These are phyloP conservation scores for Scopulariopsis brevicaulis DNA, from an alignment of 2,329 filamentous ascomycete genomes.

Conservation along the genomic window DNA sequence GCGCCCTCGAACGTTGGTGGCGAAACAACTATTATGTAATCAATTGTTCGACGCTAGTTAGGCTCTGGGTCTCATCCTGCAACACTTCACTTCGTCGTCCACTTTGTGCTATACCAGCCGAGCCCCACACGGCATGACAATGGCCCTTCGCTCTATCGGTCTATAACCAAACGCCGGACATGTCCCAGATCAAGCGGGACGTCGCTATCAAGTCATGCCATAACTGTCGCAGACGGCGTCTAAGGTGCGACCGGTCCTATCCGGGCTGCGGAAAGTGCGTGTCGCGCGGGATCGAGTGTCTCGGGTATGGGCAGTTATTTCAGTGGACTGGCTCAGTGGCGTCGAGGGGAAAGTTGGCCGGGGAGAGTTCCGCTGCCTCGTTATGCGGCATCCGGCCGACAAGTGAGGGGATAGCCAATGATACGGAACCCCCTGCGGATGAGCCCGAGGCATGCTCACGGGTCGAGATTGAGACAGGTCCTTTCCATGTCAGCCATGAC, in stretches of 20 bases:
- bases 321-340: conserved; percentile 38
- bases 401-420: not conserved
- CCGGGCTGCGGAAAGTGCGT: conserved; percentile 40
- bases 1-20: no score
- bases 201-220: conserved; percentile 25
- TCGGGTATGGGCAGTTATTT: conserved; percentile 41
- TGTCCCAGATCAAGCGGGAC: not conserved
- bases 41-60: no score
- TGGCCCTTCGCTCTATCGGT: not conserved
- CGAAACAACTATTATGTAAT: no score
- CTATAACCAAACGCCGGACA: not conserved
- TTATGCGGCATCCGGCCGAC: conserved; percentile 7
- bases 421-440: not conserved
- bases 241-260: conserved; percentile 39
- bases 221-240: conserved; percentile 40
- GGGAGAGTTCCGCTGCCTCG: conserved; percentile 23
- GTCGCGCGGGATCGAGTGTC: conserved; percentile 34
- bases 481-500: not conserved
- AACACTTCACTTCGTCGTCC: no score
- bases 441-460: no score
- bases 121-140: not conserved
- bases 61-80: no score
- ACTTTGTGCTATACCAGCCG: no score
- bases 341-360: conserved; percentile 27
- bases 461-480: not conserved